Evolutionary conservation across 345 rosid genomes (phyloP).

Genomic region (rapeseed (Brassica napus)): DNA sequence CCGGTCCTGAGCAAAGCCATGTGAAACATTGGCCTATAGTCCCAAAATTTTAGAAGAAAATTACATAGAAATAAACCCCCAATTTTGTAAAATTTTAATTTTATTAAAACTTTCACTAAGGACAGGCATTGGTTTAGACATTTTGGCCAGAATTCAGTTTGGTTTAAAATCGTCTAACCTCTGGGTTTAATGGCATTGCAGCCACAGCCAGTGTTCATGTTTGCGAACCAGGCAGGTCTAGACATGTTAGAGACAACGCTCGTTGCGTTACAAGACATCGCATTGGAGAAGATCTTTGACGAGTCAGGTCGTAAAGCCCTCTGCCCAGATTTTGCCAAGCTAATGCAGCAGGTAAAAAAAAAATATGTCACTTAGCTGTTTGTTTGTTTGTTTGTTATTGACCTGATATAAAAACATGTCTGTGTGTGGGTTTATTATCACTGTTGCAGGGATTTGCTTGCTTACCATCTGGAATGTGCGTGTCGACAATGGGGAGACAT

Average conservation of each 20-base stretch:
- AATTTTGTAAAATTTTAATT: no score
- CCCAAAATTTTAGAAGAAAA: no score
- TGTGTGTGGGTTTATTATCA: conserved; percentile 37
- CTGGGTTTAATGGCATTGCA: conserved; percentile 42
- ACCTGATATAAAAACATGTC: conserved; percentile 61
- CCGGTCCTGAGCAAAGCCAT: no score
- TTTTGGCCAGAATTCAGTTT: not conserved
- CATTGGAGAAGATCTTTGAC: conserved; percentile 84
- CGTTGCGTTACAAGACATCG: conserved; percentile 89
- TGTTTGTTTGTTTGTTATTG: not conserved
- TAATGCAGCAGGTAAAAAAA: conserved; percentile 80
- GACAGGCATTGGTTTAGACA: no score
- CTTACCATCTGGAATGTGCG: conserved; percentile 86
- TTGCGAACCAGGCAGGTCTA: conserved; percentile 96
- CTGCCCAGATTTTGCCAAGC: conserved; percentile 73
- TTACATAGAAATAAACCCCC: no score
- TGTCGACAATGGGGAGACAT: conserved; percentile 93
- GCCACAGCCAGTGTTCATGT: conserved; percentile 83
- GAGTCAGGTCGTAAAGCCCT: conserved; percentile 85
- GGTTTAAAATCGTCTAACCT: not conserved
- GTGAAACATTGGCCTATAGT: no score
- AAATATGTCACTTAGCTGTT: not conserved
- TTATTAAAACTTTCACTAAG: no score
- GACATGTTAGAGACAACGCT: conserved; percentile 99
- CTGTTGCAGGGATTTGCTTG: conserved; percentile 72